Evolutionary conservation across 768 basidiomycete species (phyloP).

Genomic region (Auriscalpium vulgare): DNA sequence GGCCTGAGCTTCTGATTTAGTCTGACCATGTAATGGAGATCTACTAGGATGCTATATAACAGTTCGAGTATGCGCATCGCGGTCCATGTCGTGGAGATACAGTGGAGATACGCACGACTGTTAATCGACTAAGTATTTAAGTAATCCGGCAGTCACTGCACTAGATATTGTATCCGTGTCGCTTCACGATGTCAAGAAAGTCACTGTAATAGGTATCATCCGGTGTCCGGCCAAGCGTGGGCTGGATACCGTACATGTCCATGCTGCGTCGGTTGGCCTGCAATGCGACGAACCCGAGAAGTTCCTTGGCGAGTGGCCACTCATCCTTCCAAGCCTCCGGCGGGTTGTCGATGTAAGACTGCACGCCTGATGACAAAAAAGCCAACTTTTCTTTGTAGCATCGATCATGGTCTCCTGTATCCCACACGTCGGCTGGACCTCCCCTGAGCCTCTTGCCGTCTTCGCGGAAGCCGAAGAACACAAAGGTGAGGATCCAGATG

Average conservation of each 20-base stretch:
- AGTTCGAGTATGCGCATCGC: slow-evolving; percentile 28
- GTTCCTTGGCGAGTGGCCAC: too few species aligned
- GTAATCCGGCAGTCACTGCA: too few species aligned
- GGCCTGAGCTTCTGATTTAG: too few species aligned
- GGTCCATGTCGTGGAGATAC: too few species aligned
- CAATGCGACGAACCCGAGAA: not conserved
- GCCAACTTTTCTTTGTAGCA: not conserved
- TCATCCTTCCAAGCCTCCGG: too few species aligned
- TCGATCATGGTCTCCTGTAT: not conserved
- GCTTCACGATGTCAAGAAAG: slow-evolving; percentile 33
- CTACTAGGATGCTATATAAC: slow-evolving; percentile 23
- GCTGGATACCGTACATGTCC: too few species aligned
- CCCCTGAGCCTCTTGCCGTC: not conserved
- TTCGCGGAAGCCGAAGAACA: not conserved
- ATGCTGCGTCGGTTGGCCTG: too few species aligned
- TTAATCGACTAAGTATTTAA: too few species aligned
- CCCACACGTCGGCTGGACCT: not conserved
- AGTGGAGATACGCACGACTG: too few species aligned
- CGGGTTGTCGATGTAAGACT: too few species aligned
- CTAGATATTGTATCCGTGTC: slow-evolving; percentile 42
- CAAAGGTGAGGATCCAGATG: not conserved
- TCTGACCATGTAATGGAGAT: too few species aligned
- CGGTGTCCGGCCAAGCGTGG: not conserved
- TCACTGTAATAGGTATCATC: not conserved
- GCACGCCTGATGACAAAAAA: too few species aligned